Evolutionary conservation across 805 yeast species (phyloP), one percentile per base, ranked within the genome.

Genomic region (Lipomyces yamadae): DNA sequence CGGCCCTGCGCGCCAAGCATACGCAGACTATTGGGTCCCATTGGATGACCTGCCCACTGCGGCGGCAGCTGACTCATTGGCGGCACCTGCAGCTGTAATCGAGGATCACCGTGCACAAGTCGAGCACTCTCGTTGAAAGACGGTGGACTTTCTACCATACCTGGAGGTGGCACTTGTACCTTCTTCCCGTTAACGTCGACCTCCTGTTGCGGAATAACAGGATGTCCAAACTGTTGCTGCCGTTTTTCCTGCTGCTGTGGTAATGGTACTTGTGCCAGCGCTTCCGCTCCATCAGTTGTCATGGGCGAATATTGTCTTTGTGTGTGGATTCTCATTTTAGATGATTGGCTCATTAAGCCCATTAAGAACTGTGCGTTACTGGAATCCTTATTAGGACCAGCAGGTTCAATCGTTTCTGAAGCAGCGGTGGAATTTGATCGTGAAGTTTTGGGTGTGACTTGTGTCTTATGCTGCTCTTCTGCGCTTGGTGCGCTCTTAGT

Each of bases 281-380:
- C 18, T 42, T 42, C 48, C 48, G 48, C 24, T 35, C n/a, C 11
- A 42, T 13, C 15, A 42, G 18, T 55, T 18, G 29, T 45, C 61
- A 56, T 50, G 33, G 53, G 63, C 4, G 52, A 32, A 24, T 39
- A 57, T 4, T 24, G 60, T 24, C 45, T 29, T n/a, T 42, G 60
- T 24, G 34, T 29, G 11, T 42, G 57, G 6, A 56, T 39, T 8
- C 64, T 60, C 48, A 57, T 30, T 18, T 62, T 65, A 4, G 63
- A 50, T 8, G 70, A 58, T 3, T 64, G 61, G 45, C 65, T 63
- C 70, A 67, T 67, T 32, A 67, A 50, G 1, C 70, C 68, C 64
- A 63, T 67, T 48, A 67, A 58, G 35, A 67, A 67, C 35, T 60
- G 59, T 24, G 62, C 67, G 34, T 66, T 63, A 11, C 55, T 35